Evolutionary conservation across 306 rosid species (phyloP).

Genomic region (Oxytropis ochrocephala): DNA sequence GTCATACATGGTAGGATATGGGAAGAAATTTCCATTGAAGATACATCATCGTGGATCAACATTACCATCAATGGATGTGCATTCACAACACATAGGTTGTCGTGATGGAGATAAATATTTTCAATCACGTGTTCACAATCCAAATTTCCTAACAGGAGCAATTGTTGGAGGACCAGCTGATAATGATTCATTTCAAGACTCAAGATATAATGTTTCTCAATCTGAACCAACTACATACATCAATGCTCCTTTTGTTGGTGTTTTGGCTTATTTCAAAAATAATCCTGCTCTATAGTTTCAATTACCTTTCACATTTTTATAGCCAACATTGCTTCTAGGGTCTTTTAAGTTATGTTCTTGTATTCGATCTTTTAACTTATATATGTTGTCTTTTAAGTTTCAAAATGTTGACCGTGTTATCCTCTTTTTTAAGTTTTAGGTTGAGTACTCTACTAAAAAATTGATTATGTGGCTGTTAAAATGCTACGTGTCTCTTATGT

Average conservation of each 20-base stretch:
- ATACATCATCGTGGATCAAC: constrained; percentile 50
- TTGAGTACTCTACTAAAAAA: no score
- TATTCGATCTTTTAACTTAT: no score
- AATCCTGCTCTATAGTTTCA: no score
- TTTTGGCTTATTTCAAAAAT: constrained; percentile 39
- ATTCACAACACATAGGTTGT: constrained; percentile 23
- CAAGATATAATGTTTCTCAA: constrained; percentile 28
- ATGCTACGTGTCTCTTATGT: no score
- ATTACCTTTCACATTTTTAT: no score
- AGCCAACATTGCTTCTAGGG: no score
- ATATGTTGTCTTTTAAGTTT: no score
- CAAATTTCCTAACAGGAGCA: constrained; percentile 36
- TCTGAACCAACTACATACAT: constrained; percentile 50
- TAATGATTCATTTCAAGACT: constrained; percentile 35
- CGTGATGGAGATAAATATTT: constrained; percentile 26
- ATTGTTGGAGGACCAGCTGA: constrained; percentile 50
- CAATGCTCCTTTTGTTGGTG: constrained; percentile 59
- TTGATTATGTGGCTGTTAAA: no score
- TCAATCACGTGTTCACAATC: not conserved
- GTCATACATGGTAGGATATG: constrained; percentile 63
- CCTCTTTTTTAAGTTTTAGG: no score
- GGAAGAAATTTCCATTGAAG: constrained; percentile 29
- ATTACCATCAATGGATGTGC: constrained; percentile 13
- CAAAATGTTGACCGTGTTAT: no score
- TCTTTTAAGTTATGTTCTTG: no score